Percentiles rank a stretch among this genome's conserved stretches.
These are phyloP conservation scores for Medicago ruthenica DNA, from an alignment of 306 rosid genomes.

Conservation along the genomic window DNA sequence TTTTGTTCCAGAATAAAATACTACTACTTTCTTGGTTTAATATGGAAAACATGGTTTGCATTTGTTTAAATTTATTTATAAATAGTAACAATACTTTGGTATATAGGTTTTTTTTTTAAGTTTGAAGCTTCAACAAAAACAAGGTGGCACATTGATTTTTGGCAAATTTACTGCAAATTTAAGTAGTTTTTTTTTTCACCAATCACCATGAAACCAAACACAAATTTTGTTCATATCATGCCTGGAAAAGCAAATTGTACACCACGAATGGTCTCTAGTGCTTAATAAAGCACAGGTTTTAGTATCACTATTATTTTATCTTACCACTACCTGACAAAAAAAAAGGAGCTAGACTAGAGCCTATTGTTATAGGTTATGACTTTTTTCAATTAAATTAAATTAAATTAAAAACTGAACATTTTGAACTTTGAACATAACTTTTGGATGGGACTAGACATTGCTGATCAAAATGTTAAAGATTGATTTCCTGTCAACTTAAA, in stretches of 20 bases:
- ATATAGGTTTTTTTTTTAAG: too few relatives aligned
- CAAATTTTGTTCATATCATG: not conserved
- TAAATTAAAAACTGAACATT: slow-evolving; percentile 3
- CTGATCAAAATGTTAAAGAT: slow-evolving; percentile 23
- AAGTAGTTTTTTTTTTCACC: not conserved
- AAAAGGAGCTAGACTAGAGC: slow-evolving; percentile 33
- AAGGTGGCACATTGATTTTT: not conserved
- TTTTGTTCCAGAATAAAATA: slow-evolving; percentile 28
- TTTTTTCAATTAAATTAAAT: slow-evolving; percentile 2
- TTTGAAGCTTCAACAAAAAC: not conserved
- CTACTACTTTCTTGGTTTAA: slow-evolving; percentile 3
- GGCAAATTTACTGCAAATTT: not conserved
- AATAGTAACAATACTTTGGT: not conserved
- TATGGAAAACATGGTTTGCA: not conserved
- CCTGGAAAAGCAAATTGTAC: slow-evolving; percentile 14
- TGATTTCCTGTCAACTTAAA: slow-evolving; percentile 28
- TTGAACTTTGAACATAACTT: slow-evolving; percentile 26
- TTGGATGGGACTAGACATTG: slow-evolving; percentile 13
- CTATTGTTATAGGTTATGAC: slow-evolving; percentile 23
- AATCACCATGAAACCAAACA: not conserved
- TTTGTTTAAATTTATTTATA: too few relatives aligned
- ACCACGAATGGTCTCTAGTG: slow-evolving; percentile 16
- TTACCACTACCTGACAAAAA: not conserved
- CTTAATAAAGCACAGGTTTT: slow-evolving; percentile 10
- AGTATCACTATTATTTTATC: slow-evolving; percentile 22